phyloP scores from a whole-genome alignment of 768 basidiomycete species.

The Lactarius vividus region DNA sequence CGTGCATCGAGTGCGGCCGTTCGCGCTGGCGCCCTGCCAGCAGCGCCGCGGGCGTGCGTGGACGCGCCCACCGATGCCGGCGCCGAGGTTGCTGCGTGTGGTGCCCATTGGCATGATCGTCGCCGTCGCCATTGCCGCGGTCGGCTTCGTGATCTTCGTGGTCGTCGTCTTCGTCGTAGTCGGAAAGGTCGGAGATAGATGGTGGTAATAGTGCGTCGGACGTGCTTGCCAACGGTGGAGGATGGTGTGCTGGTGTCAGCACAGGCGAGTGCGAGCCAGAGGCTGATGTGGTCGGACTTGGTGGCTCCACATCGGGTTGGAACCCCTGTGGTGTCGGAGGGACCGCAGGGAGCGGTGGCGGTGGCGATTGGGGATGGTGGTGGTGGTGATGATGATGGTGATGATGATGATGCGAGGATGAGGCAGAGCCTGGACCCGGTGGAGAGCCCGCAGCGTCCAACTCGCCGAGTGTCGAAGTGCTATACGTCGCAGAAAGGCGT shows the following conservation, averaged over 20 bases:
- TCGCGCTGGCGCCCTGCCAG: constrained; percentile 6
- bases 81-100: background rate
- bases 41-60: background rate
- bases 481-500: constrained; percentile 15
- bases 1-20: constrained; percentile 23
- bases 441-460: background rate
- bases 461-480: constrained; percentile 11
- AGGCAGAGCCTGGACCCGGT: background rate
- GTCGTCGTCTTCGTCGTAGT: background rate
- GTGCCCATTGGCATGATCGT: background rate
- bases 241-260: background rate
- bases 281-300: constrained; percentile 2
- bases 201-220: background rate
- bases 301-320: constrained; percentile 1
- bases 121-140: constrained; percentile 3
- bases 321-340: constrained; percentile 2
- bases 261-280: constrained; percentile 6
- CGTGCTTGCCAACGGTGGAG: background rate
- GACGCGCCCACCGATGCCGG: background rate
- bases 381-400: background rate
- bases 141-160: background rate
- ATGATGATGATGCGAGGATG: background rate
- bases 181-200: background rate
- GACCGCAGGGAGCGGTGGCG: constrained; percentile 6
- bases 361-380: background rate